phyloP scores from a whole-genome alignment of 805 yeast species.

The Scheffersomyces ergatensis region DNA sequence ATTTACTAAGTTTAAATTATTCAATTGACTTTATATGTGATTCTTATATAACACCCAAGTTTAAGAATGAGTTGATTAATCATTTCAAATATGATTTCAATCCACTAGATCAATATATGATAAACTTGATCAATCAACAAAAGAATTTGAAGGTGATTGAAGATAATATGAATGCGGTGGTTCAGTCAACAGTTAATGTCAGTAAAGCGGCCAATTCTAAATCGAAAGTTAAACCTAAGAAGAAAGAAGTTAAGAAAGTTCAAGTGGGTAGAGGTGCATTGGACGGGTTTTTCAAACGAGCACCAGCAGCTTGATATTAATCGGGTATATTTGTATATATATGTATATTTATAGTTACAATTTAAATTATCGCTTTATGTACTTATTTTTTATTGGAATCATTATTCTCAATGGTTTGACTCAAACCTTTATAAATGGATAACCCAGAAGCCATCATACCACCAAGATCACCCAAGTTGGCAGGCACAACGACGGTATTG shows the following conservation, averaged over 20 bases:
- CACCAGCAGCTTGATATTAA: too few species aligned
- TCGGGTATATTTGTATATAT: not conserved
- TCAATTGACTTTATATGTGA: slow-evolving; percentile 48
- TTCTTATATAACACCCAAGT: slow-evolving; percentile 30
- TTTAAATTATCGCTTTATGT: slow-evolving; percentile 3
- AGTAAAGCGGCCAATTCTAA: slow-evolving; percentile 19
- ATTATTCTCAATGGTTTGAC: slow-evolving; percentile 14
- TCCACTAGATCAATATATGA: slow-evolving; percentile 15
- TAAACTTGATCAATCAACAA: slow-evolving; percentile 13
- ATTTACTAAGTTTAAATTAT: slow-evolving; percentile 28
- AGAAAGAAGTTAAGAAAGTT: slow-evolving; percentile 38
- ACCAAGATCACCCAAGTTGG: slow-evolving; percentile 72
- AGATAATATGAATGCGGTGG: slow-evolving; percentile 21
- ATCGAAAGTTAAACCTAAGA: slow-evolving; percentile 6
- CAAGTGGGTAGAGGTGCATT: slow-evolving; percentile 65
- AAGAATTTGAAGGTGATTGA: slow-evolving; percentile 24
- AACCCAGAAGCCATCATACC: slow-evolving; percentile 74
- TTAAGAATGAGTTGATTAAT: slow-evolving; percentile 19
- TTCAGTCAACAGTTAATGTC: slow-evolving; percentile 15
- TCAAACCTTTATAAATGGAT: slow-evolving; percentile 62
- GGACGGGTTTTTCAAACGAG: slow-evolving; percentile 57
- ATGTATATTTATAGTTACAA: slow-evolving; percentile 1
- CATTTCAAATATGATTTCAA: slow-evolving; percentile 17
- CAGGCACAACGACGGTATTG: slow-evolving; percentile 75
- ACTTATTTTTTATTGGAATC: slow-evolving; percentile 3